Evolutionary conservation across 441 rosid species (phyloP).

Genomic region (Gossypium schwendimanii): DNA sequence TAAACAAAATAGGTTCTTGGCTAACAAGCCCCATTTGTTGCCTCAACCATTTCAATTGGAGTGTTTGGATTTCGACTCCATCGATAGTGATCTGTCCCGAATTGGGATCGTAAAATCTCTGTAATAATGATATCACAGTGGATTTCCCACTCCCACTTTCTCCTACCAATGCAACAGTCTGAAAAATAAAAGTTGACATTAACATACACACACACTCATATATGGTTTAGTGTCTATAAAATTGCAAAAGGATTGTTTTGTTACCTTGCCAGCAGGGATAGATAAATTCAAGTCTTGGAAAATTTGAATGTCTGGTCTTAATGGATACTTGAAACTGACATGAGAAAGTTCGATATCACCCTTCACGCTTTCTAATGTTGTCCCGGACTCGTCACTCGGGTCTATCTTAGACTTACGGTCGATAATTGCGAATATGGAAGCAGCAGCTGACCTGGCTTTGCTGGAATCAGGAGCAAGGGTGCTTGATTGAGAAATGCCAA

Average conservation of each 20-base stretch:
- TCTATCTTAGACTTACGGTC: slow-evolving; percentile 45
- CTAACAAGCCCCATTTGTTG: slow-evolving; percentile 56
- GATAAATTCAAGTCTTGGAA: slow-evolving; percentile 37
- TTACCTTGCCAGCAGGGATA: slow-evolving; percentile 49
- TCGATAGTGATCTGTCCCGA: slow-evolving; percentile 44
- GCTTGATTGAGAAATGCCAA: slow-evolving; percentile 40
- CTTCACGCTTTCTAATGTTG: slow-evolving; percentile 26
- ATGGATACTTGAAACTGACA: slow-evolving; percentile 44
- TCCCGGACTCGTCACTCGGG: slow-evolving; percentile 38
- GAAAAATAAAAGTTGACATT: background rate
- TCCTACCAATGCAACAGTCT: slow-evolving; percentile 57
- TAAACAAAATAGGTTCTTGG: slow-evolving; percentile 54
- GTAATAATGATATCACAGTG: slow-evolving; percentile 37
- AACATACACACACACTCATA: background rate
- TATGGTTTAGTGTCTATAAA: background rate
- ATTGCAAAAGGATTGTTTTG: background rate
- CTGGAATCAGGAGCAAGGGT: slow-evolving; percentile 38
- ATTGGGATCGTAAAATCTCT: slow-evolving; percentile 44
- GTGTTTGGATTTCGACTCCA: slow-evolving; percentile 36
- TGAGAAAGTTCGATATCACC: slow-evolving; percentile 44
- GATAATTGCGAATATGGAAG: slow-evolving; percentile 40
- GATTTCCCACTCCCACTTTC: slow-evolving; percentile 60
- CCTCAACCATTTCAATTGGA: slow-evolving; percentile 47
- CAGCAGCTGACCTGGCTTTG: slow-evolving; percentile 41
- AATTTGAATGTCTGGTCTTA: slow-evolving; percentile 44